Percentiles rank a stretch among this genome's conserved stretches.
Evolutionary conservation across 1,284 basidiomycete genomes (phyloP).

Genomic region (Rhizoctonia solani): DNA sequence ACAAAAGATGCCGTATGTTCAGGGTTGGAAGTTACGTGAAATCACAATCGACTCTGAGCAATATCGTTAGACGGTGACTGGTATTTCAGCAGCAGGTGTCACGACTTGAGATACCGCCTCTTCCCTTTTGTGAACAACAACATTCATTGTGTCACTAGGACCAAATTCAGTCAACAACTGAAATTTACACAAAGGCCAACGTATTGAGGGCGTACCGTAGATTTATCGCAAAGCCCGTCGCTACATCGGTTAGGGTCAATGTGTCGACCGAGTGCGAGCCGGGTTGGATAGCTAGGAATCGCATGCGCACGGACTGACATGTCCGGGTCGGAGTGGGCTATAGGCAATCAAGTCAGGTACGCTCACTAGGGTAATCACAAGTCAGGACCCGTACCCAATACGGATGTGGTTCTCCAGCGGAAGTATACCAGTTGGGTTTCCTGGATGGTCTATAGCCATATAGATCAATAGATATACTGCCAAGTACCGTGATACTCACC

Average conservation of each 20-base stretch:
- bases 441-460: neutral
- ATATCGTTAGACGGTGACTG: neutral
- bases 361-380: neutral
- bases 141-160: slow-evolving; percentile 12
- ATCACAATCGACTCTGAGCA: neutral
- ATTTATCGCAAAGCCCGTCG: slow-evolving; percentile 72
- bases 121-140: slow-evolving; percentile 15
- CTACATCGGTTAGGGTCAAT: slow-evolving; percentile 72
- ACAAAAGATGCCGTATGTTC: no score
- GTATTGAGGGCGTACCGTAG: slow-evolving; percentile 56
- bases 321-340: slow-evolving; percentile 80
- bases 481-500: neutral
- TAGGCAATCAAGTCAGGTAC: slow-evolving; percentile 23
- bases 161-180: neutral
- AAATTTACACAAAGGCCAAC: neutral
- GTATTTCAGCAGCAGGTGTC: neutral
- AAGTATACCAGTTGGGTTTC: slow-evolving; percentile 57
- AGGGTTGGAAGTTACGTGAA: neutral
- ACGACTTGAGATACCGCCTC: neutral
- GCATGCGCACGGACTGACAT: slow-evolving; percentile 84
- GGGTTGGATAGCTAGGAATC: slow-evolving; percentile 77
- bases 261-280: slow-evolving; percentile 79
- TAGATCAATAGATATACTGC: neutral
- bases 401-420: slow-evolving; percentile 80
- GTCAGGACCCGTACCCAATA: slow-evolving; percentile 64